Percentiles rank a stretch among this genome's conserved stretches.
phyloP scores from a whole-genome alignment of 225 moss, liverwort and hornwort genomes.

The Sphagnum tenellum region DNA sequence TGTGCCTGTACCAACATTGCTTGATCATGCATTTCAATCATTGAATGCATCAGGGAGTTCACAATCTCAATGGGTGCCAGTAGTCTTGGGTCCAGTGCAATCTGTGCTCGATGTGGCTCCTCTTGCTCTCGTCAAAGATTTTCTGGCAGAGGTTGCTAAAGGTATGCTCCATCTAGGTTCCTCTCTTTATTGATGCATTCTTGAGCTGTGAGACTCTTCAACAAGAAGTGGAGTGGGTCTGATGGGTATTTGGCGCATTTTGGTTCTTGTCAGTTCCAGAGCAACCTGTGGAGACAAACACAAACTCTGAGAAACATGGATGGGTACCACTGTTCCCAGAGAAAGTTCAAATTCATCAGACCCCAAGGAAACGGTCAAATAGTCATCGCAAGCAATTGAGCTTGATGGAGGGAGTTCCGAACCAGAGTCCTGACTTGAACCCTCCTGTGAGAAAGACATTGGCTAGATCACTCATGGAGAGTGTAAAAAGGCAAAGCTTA shows the following conservation, averaged over 20 bases:
- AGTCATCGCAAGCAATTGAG: too few species aligned
- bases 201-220: too few species aligned
- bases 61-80: slow-evolving; percentile 51
- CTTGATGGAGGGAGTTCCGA: too few species aligned
- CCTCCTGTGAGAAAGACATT: slow-evolving; percentile 57
- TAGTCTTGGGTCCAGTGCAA: slow-evolving; percentile 58
- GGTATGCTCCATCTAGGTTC: slow-evolving; percentile 10
- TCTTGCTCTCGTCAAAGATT: slow-evolving; percentile 61
- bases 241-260: too few species aligned
- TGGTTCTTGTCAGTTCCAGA: slow-evolving; percentile 11
- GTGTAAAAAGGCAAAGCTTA: slow-evolving; percentile 60
- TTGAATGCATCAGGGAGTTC: not conserved
- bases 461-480: slow-evolving; percentile 74
- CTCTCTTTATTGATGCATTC: too few species aligned
- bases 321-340: slow-evolving; percentile 57
- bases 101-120: slow-evolving; percentile 89
- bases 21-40: too few species aligned
- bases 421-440: too few species aligned
- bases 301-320: slow-evolving; percentile 21
- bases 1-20: too few species aligned
- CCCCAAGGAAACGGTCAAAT: slow-evolving; percentile 1
- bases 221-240: too few species aligned
- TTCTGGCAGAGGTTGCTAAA: slow-evolving; percentile 36
- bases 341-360: slow-evolving; percentile 16
- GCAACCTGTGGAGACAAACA: slow-evolving; percentile 37